Evolutionary conservation across 257 asterid genomes (phyloP).

Genomic region (Sherardia arvensis): DNA sequence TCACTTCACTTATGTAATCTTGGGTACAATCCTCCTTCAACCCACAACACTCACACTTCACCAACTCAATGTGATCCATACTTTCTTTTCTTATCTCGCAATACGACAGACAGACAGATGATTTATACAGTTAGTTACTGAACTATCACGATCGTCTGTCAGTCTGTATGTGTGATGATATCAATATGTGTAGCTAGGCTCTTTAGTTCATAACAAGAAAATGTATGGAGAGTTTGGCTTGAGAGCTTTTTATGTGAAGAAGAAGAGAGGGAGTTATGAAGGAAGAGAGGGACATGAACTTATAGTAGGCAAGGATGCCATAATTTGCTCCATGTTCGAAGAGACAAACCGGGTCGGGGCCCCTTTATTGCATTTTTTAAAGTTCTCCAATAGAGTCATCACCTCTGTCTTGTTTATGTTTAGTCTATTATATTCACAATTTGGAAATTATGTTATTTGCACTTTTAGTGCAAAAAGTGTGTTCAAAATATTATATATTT

Average conservation of each 20-base stretch:
- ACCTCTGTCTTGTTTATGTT: background rate
- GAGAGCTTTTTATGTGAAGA: background rate
- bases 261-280: background rate
- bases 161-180: too few species aligned
- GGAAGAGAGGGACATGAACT: conserved; percentile 17
- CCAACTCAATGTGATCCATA: conserved; percentile 65
- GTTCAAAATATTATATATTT: too few species aligned
- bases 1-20: conserved; percentile 59
- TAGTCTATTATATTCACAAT: too few species aligned
- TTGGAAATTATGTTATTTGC: too few species aligned
- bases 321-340: conserved; percentile 69
- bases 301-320: conserved; percentile 34
- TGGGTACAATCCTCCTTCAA: conserved; percentile 86
- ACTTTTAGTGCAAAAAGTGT: too few species aligned
- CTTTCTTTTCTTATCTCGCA: background rate
- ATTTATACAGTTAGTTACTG: too few species aligned
- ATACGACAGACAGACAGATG: too few species aligned
- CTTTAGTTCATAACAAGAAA: background rate
- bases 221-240: background rate
- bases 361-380: conserved; percentile 1
- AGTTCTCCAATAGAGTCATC: background rate
- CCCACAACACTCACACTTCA: conserved; percentile 88
- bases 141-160: background rate
- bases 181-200: background rate
- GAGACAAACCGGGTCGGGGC: conserved; percentile 49